These are phyloP conservation scores for Apiospora malaysiana DNA, from an alignment of 2,329 filamentous ascomycete genomes.

Conservation along the genomic window DNA sequence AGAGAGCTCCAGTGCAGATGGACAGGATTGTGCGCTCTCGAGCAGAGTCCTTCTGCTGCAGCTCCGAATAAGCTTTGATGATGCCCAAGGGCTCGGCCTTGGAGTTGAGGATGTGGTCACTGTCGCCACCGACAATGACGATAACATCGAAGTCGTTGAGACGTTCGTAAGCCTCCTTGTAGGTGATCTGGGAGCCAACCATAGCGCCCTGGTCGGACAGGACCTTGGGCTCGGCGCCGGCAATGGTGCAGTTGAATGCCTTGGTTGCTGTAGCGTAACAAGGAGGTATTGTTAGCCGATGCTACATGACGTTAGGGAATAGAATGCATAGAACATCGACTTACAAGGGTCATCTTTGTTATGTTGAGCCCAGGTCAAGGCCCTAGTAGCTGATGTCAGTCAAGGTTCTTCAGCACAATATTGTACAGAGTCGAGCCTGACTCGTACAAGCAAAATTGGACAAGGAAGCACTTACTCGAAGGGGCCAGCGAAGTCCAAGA, in stretches of 20 bases:
- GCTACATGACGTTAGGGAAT: background rate
- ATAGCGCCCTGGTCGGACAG: constrained; percentile 68
- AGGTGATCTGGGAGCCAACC: constrained; percentile 76
- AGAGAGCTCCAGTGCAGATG: constrained; percentile 79
- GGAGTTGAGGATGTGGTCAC: constrained; percentile 67
- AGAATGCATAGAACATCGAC: constrained; percentile 34
- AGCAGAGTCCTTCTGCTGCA: constrained; percentile 78
- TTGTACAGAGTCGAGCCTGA: background rate
- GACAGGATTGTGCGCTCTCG: constrained; percentile 83
- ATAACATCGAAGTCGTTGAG: constrained; percentile 81
- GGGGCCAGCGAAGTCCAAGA: constrained; percentile 63
- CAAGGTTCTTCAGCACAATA: background rate
- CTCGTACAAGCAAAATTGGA: background rate
- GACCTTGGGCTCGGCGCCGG: constrained; percentile 58
- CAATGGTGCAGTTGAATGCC: constrained; percentile 65
- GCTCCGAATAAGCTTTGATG: constrained; percentile 77
- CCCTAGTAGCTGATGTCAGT: constrained; percentile 45
- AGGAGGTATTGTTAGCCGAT: background rate
- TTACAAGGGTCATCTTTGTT: constrained; percentile 59
- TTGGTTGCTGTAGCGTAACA: constrained; percentile 49
- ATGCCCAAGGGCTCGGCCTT: constrained; percentile 73
- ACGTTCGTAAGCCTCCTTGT: constrained; percentile 76
- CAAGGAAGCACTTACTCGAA: constrained; percentile 32
- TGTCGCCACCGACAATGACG: constrained; percentile 76
- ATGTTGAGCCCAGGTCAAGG: constrained; percentile 56